These are phyloP conservation scores for Lepiota venenata DNA, from an alignment of 768 basidiomycete genomes.

Conservation along the genomic window DNA sequence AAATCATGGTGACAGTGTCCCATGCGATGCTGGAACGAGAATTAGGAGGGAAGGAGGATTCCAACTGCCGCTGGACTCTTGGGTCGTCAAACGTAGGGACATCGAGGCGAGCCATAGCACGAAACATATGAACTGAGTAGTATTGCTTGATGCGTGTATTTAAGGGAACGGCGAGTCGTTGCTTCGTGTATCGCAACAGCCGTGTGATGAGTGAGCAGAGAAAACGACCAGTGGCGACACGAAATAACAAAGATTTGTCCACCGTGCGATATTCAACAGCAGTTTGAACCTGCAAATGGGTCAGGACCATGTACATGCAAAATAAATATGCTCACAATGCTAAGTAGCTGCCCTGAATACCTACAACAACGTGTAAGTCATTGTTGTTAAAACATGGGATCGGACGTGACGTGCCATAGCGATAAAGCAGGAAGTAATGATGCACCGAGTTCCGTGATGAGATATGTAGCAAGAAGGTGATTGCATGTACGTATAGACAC, in stretches of 20 bases:
- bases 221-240: constrained; percentile 54
- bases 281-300: constrained; percentile 52
- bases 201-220: constrained; percentile 46
- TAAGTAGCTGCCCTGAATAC: constrained; percentile 64
- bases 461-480: constrained; percentile 43
- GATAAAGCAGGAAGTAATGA: constrained; percentile 61
- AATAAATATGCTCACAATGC: constrained; percentile 42
- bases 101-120: constrained; percentile 67
- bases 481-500: constrained; percentile 49
- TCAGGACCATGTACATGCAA: constrained; percentile 7
- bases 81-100: constrained; percentile 74
- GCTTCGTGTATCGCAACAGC: constrained; percentile 38
- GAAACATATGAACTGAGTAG: constrained; percentile 63
- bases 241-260: constrained; percentile 52
- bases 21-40: constrained; percentile 54
- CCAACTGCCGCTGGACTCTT: constrained; percentile 61
- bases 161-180: constrained; percentile 44
- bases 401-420: constrained; percentile 36
- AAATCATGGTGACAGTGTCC: constrained; percentile 46
- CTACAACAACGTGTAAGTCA: neutral
- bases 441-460: constrained; percentile 36
- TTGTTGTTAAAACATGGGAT: neutral
- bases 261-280: constrained; percentile 63
- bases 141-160: constrained; percentile 56
- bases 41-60: constrained; percentile 44